Conservation (phyloP, 1,139 yeast species). For the Suhomyces terraborum region DNA sequence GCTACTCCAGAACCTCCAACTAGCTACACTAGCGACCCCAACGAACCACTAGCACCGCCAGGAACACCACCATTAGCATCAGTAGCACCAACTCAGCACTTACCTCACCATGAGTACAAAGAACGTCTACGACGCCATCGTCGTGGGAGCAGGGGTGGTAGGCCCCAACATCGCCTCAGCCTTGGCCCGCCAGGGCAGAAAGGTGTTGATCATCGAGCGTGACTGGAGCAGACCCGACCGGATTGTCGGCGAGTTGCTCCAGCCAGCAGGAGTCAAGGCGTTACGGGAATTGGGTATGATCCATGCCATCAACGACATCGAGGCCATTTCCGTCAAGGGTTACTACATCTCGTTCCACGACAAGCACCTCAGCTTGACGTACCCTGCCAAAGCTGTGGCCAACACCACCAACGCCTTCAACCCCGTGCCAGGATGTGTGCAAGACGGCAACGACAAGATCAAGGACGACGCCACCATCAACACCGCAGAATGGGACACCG, state of each 20-base stretch:
- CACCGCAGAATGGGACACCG: constrained; percentile 57
- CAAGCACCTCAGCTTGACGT: constrained; percentile 59
- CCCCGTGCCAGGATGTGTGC: constrained; percentile 58
- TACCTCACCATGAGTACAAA: constrained; percentile 2
- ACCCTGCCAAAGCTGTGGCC: constrained; percentile 63
- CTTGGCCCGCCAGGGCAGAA: constrained; percentile 85
- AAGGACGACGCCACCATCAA: constrained; percentile 51
- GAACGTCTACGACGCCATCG: constrained; percentile 56
- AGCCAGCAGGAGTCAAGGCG: constrained; percentile 91
- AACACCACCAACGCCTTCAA: constrained; percentile 43
- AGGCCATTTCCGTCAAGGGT: constrained; percentile 77
- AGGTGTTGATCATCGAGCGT: constrained; percentile 75
- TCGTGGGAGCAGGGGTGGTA: constrained; percentile 93
- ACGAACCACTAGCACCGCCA: no score
- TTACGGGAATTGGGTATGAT: constrained; percentile 79
- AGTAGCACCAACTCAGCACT: background rate
- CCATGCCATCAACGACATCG: constrained; percentile 76
- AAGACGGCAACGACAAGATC: constrained; percentile 57
- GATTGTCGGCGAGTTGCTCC: constrained; percentile 95
- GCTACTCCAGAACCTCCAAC: no score
- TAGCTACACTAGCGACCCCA: no score
- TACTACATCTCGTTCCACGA: constrained; percentile 74
- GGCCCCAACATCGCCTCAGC: constrained; percentile 94
- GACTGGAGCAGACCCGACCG: constrained; percentile 93
- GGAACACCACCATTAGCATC: background rate